Evolutionary conservation across 257 asterid genomes (phyloP).

Genomic region (Capsicum pubescens): DNA sequence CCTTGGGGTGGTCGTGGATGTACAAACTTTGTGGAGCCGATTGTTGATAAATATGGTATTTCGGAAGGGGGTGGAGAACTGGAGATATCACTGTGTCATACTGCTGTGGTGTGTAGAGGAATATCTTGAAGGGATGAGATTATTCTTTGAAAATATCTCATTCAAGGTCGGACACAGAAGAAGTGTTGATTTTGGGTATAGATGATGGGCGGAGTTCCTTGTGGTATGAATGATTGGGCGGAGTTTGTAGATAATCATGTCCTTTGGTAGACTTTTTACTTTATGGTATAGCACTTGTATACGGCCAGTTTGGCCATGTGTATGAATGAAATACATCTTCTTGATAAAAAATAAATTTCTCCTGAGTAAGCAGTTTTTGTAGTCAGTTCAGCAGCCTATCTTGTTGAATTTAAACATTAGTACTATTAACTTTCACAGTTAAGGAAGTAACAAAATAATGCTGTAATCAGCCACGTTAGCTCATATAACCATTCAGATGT

Average conservation of each 20-base stretch:
- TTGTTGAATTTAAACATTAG: background rate
- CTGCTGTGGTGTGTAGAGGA: background rate
- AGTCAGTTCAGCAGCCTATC: background rate
- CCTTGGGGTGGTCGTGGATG: background rate
- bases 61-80: background rate
- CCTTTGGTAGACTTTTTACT: background rate
- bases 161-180: background rate
- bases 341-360: background rate
- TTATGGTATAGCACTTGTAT: background rate
- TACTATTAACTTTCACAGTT: background rate
- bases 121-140: background rate
- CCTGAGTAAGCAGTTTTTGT: background rate
- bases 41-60: background rate
- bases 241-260: background rate
- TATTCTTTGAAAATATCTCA: background rate
- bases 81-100: background rate
- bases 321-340: background rate
- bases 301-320: background rate
- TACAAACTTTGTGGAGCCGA: background rate
- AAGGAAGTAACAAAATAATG: background rate
- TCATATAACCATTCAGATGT: conserved; percentile 8
- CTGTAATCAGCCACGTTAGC: conserved; percentile 3
- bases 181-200: background rate
- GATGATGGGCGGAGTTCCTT: background rate
- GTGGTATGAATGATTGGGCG: background rate